Conservation (phyloP, 208 protist genomes). For the Leishmania lainsoni region DNA sequence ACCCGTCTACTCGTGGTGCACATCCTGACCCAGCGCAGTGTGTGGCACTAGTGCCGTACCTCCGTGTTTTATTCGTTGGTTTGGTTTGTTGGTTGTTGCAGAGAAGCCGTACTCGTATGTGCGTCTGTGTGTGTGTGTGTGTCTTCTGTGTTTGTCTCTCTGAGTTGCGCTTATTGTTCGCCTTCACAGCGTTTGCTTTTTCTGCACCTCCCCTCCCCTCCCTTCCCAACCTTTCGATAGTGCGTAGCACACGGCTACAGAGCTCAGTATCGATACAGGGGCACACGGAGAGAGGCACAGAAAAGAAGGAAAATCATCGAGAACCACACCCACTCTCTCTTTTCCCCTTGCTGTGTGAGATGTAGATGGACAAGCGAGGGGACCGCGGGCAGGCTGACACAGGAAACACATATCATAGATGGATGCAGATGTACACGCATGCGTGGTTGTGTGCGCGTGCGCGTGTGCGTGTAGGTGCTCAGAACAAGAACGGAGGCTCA, state of each 20-base stretch:
- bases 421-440: background rate
- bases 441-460: background rate
- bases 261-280: no score
- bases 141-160: background rate
- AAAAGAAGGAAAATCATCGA: background rate
- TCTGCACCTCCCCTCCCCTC: background rate
- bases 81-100: background rate
- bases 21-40: background rate
- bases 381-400: background rate
- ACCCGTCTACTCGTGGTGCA: background rate
- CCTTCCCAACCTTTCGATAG: background rate
- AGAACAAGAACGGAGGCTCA: background rate
- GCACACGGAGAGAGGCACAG: background rate
- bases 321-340: background rate
- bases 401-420: background rate
- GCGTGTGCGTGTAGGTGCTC: background rate
- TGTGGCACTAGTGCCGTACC: background rate
- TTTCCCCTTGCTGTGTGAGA: background rate
- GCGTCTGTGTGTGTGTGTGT: constrained; percentile 8
- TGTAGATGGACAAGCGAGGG: background rate
- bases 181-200: background rate
- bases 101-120: constrained; percentile 2
- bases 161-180: background rate
- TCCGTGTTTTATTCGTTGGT: no score
- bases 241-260: background rate